Percentiles rank a stretch among this genome's conserved stretches.
phyloP scores from a whole-genome alignment of 2,329 filamentous ascomycete genomes.

The Cryphonectria japonica region DNA sequence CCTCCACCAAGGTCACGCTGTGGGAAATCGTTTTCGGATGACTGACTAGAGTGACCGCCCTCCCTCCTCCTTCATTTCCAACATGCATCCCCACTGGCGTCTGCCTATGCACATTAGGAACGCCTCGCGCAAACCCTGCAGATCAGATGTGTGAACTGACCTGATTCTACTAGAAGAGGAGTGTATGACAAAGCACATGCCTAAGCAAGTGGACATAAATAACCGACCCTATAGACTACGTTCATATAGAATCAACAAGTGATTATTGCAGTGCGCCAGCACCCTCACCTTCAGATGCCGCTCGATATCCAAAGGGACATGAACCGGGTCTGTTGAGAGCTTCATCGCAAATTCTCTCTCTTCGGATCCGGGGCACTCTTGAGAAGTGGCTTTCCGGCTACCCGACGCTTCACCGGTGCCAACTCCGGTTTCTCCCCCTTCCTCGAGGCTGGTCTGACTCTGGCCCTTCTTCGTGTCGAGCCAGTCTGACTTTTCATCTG shows the following conservation, averaged over 20 bases:
- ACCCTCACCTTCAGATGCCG: background rate
- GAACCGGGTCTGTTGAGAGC: no score
- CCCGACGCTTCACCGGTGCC: background rate
- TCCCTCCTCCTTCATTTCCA: background rate
- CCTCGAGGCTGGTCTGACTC: background rate
- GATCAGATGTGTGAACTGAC: background rate
- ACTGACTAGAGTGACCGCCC: background rate
- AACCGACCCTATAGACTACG: background rate
- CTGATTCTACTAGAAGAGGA: background rate
- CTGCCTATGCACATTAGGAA: background rate
- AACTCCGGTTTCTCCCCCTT: background rate
- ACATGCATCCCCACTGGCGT: background rate
- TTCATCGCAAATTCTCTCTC: background rate
- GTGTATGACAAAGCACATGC: background rate
- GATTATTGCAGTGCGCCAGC: background rate
- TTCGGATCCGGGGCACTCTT: background rate
- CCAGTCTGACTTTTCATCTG: background rate
- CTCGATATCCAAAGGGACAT: background rate
- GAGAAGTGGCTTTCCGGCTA: background rate
- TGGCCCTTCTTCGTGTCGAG: background rate
- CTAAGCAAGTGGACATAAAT: background rate
- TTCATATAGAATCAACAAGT: background rate
- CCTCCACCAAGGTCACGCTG: no score
- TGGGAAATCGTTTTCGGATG: background rate
- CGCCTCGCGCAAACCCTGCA: background rate